Evolutionary conservation across 139 green algal genomes (phyloP), one percentile per base, ranked within the genome.

Genomic region (Micromonas pusilla): DNA sequence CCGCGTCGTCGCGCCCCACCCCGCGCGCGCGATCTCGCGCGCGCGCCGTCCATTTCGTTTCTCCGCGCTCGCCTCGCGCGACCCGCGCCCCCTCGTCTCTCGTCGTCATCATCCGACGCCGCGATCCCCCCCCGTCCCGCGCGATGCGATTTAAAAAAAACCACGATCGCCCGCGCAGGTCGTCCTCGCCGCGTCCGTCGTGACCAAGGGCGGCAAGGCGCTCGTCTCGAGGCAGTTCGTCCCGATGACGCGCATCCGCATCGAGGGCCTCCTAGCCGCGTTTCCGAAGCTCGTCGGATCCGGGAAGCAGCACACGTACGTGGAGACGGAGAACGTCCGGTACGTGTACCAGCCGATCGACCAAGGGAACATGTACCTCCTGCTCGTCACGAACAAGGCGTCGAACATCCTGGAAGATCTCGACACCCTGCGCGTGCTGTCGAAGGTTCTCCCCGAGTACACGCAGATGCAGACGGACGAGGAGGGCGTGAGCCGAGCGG

Each of bases 271-370:
- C 38, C 86, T 99, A 23, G 93, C 96, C 39, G 96, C 96, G 0
- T 99, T 99, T 75, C 96, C 96, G 31, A 99, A 99, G 85, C 90
- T 99, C 39, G 88, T 99, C 23, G 84, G 28, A 39, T 85, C 84
- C 9, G 94, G 92, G 19, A 97, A 97, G 86, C 96, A 99, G 89
- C 96, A 99, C 85, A 99, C 96, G 0, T 99, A 94, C 72, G 91
- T 99, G 38, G 96, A 99, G 86, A 98, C 96, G 30, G 96, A 99
- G 76, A 98, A 97, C 68, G 94, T 99, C 37, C 91, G 96, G 54
- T 99, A 99, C 82, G 87, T 99, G 52, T 99, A 99, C 81, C 95
- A 99, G 82, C 93, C 96, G 2, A 89, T 99, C 81, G 96, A 99
- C 86, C 91, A 45, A 2, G 52, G 52, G 3, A 66, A 26, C 25